A percentile compares a stretch with the other conserved stretches of the same genome.
Conservation (phyloP, 805 yeast species). For the Yarrowia keelungensis region DNA sequence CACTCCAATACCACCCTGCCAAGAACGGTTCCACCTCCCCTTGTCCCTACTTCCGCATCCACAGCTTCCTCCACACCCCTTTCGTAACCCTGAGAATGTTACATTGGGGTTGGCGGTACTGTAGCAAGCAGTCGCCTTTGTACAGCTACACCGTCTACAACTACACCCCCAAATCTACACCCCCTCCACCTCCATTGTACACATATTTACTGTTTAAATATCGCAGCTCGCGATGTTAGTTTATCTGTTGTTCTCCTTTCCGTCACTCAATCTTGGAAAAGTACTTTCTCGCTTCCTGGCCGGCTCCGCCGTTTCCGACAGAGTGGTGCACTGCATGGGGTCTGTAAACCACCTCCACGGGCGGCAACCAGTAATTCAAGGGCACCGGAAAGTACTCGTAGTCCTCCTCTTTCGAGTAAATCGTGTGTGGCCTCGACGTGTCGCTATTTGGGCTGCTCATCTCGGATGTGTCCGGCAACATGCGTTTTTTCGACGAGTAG, state of each 20-base stretch:
- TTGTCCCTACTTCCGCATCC: background rate
- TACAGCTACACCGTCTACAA: too few relatives aligned
- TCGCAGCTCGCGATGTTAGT: constrained; percentile 38
- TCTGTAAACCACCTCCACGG: constrained; percentile 62
- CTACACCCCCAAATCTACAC: background rate
- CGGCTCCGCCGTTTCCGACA: constrained; percentile 15
- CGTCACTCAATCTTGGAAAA: constrained; percentile 25
- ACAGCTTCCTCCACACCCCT: background rate
- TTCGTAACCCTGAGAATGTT: constrained; percentile 11
- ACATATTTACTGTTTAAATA: constrained; percentile 21
- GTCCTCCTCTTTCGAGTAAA: constrained; percentile 42
- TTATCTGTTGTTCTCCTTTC: constrained; percentile 37
- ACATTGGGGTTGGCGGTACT: background rate
- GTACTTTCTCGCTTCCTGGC: constrained; percentile 23
- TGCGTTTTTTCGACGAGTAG: constrained; percentile 25
- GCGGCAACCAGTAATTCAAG: constrained; percentile 60
- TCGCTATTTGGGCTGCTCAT: constrained; percentile 14
- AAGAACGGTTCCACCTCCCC: background rate
- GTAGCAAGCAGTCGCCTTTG: too few relatives aligned
- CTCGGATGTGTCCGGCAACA: constrained; percentile 5
- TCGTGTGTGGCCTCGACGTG: constrained; percentile 12
- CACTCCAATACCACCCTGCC: too few relatives aligned
- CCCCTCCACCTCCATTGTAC: background rate
- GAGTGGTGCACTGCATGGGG: constrained; percentile 63
- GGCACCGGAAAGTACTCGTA: constrained; percentile 62